Base-by-base conservation (phyloP, 2,329 filamentous ascomycete species). In the Didymella pomorum region DNA sequence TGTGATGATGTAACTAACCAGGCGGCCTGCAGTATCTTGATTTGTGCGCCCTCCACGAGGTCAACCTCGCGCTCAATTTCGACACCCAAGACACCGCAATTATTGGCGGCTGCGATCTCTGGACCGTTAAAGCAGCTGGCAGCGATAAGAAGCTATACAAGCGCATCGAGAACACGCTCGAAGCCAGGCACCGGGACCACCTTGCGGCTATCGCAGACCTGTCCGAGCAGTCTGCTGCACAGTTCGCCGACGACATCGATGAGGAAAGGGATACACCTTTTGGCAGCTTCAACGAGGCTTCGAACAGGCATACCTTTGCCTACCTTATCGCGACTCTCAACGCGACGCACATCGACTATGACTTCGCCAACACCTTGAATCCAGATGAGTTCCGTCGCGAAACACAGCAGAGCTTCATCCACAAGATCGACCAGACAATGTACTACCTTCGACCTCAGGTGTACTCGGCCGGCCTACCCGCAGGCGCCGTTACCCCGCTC, bases 111-210 rank as follows among this genome's bases (percentile, higher is more conserved):
- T 98, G 94, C 83, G 95, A 99, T 78, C 85, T 98, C 18, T 99
- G 97, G 82, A 98, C 94, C 10, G 97, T 93, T 25, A 99, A 99
- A 79, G 93, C 95, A 28, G 93, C 94, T 54, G 93, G 93, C 44
- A 89, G 89, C 63, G 95, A 99, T 77, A 97, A 97, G 85, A 98
- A 98, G 76, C 83, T 99, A 9, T 97, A 97, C 83, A 96, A 93
- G 79, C 91, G 89, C 74, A 98, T 99, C 73, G 93, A 97, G 75
- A 88, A 91, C 72, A 93, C 91, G 28, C 86, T 99, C 58, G 93
- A 96, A 77, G 90, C 91, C 35, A 92, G 97, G 77, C 93, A 98
- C 83, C 91, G 93, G 68, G 91, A 93, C 8, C 86, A 96, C 1
- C 83, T 97, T 48, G 90, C 92, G 63, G 86, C 97, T 26, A 93